phyloP scores from a whole-genome alignment of 1,284 basidiomycete species.

The Termitomyces sp. region DNA sequence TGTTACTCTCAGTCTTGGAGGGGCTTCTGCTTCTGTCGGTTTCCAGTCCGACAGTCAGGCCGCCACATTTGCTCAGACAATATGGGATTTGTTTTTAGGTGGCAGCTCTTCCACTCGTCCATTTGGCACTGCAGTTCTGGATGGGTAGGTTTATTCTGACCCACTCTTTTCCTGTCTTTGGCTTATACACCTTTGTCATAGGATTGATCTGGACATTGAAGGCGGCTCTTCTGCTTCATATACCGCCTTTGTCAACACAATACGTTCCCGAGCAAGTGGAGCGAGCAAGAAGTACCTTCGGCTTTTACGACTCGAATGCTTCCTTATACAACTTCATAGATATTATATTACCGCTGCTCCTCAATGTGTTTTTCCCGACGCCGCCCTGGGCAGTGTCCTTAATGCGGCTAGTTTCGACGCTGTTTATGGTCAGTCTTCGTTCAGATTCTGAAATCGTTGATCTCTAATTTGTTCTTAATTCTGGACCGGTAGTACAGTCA shows the following conservation, averaged over 20 bases:
- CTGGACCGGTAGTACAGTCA: conserved; percentile 17
- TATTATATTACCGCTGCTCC: conserved; percentile 61
- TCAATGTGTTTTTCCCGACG: conserved; percentile 53
- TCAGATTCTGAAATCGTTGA: background rate
- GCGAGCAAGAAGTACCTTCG: conserved; percentile 46
- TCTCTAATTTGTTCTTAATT: background rate
- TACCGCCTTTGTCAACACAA: conserved; percentile 52
- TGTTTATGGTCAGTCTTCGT: conserved; percentile 45
- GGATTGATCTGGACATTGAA: conserved; percentile 66
- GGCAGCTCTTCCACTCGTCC: conserved; percentile 53
- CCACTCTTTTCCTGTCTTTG: background rate
- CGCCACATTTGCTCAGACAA: conserved; percentile 47
- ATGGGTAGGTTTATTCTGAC: conserved; percentile 42
- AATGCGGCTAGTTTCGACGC: conserved; percentile 53
- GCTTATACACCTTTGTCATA: conserved; percentile 20
- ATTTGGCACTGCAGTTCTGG: conserved; percentile 57
- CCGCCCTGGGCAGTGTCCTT: conserved; percentile 44
- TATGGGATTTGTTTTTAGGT: conserved; percentile 62
- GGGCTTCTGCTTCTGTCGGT: conserved; percentile 47
- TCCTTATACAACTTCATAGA: conserved; percentile 24
- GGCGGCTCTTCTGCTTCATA: conserved; percentile 52
- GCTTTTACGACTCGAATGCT: background rate
- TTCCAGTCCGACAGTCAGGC: conserved; percentile 52
- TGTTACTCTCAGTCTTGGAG: conserved; percentile 47
- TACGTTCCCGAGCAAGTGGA: conserved; percentile 45